phyloP scores from a whole-genome alignment of 768 basidiomycete species.

The Lentinula lateritia region DNA sequence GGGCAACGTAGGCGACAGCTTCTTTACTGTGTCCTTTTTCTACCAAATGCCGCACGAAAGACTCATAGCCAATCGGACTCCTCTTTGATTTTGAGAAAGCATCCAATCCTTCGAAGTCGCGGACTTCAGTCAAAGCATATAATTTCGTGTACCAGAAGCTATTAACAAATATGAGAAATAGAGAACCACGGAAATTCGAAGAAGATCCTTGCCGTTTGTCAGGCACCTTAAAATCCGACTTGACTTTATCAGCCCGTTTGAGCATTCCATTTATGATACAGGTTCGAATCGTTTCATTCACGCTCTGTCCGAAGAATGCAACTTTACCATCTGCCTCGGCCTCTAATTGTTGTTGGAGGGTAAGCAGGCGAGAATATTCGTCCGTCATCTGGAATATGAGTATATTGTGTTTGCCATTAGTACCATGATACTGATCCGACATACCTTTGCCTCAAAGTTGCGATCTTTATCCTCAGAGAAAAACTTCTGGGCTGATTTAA shows the following conservation, averaged over 20 bases:
- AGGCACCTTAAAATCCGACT: constrained; percentile 87
- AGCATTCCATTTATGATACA: constrained; percentile 75
- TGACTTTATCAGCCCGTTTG: constrained; percentile 87
- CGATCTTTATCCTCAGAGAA: constrained; percentile 94
- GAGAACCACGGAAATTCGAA: neutral
- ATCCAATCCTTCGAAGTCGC: constrained; percentile 86
- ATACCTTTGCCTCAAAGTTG: constrained; percentile 84
- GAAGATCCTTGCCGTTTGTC: constrained; percentile 73
- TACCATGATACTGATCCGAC: constrained; percentile 2
- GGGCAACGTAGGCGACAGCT: constrained; percentile 70
- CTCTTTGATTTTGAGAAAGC: constrained; percentile 80
- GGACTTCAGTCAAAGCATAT: constrained; percentile 68
- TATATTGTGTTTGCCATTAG: neutral
- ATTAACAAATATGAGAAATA: neutral
- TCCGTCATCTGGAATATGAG: constrained; percentile 72
- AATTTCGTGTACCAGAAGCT: constrained; percentile 96
- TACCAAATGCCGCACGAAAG: constrained; percentile 77
- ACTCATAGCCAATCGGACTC: constrained; percentile 94
- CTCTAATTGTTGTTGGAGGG: constrained; percentile 82
- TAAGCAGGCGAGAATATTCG: constrained; percentile 71
- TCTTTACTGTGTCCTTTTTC: constrained; percentile 70
- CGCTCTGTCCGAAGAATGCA: constrained; percentile 73
- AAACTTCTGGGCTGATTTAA: constrained; percentile 85
- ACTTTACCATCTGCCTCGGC: constrained; percentile 78
- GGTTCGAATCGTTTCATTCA: constrained; percentile 80